phyloP scores from a whole-genome alignment of 2,329 filamentous ascomycete genomes.

The Conoideocrella luteorostrata region DNA sequence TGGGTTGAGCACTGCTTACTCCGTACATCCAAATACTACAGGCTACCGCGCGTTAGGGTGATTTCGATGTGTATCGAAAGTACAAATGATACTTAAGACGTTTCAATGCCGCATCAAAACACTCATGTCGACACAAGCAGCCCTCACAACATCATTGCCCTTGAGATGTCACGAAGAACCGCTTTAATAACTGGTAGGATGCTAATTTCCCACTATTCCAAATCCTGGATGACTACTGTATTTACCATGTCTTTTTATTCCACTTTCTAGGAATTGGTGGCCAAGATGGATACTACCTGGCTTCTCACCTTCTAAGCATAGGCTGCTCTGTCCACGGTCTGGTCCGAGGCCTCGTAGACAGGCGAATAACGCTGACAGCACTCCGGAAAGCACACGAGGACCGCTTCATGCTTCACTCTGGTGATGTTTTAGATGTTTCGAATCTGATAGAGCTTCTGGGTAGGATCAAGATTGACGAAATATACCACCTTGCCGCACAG shows the following conservation, averaged over 20 bases:
- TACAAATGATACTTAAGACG: too few species aligned
- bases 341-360: not conserved
- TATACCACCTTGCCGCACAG: not conserved
- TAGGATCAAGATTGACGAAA: not conserved
- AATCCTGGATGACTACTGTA: too few species aligned
- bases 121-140: too few species aligned
- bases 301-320: not conserved
- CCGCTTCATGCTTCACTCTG: not conserved
- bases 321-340: not conserved
- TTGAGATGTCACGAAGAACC: too few species aligned
- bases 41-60: too few species aligned
- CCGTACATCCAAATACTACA: too few species aligned
- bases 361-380: not conserved
- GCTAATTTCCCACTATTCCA: too few species aligned
- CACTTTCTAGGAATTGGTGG: not conserved
- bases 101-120: too few species aligned
- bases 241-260: not conserved
- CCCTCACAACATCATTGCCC: too few species aligned
- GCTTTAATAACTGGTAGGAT: not conserved
- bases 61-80: too few species aligned
- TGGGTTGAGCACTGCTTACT: too few species aligned
- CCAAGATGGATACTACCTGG: not conserved
- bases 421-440: not conserved
- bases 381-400: not conserved
- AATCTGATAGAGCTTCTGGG: not conserved